Evolutionary conservation across 2,329 filamentous ascomycete species (phyloP), one percentile per base, ranked within the genome.

Genomic region (Cadophora gregata): DNA sequence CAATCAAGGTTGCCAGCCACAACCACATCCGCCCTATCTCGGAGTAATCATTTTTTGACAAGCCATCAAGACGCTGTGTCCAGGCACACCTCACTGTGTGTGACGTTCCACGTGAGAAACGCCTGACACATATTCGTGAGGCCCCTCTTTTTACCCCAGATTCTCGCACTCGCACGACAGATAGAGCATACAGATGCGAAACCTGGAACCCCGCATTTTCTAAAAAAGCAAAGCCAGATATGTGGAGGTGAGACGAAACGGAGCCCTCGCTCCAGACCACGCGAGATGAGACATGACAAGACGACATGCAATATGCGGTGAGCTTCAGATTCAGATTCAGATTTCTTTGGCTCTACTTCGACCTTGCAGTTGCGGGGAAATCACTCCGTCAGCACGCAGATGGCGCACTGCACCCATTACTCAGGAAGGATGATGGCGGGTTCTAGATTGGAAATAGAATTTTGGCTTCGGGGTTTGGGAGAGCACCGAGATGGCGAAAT

Each of bases 51-150:
- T 55, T 19, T 36, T n/a, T 55, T 24, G 29, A 33, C n/a, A 33
- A n/a, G 31, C 6, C 9, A 33, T 14, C 6, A 21, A 19, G 10
- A n/a, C 36, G 51, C 29, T 21, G 51, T 55, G 51, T 33, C 19
- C 51, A 55, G 51, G 51, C 51, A 55, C 51, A 55, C 51, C 51
- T 55, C 19, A 55, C 25, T 21, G 29, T 55, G 51, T 55, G n/a
- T 10, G n/a, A 55, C 51, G 29, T 55, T 55, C 29, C 31, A 55
- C 51, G 51, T 33, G 51, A 36, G 51, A 36, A 29, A 33, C 31
- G 36, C 31, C 51, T 36, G 51, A 33, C 29, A 33, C 29, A 55
- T 55, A 9, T 9, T 47, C 42, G 42, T 47, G 42, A 21, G 19
- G 21, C 42, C 42, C 42, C 42, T 47, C 42, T 21, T 45, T 21